phyloP scores from a whole-genome alignment of 2,329 filamentous ascomycete genomes.

The Clathrospora elynae region DNA sequence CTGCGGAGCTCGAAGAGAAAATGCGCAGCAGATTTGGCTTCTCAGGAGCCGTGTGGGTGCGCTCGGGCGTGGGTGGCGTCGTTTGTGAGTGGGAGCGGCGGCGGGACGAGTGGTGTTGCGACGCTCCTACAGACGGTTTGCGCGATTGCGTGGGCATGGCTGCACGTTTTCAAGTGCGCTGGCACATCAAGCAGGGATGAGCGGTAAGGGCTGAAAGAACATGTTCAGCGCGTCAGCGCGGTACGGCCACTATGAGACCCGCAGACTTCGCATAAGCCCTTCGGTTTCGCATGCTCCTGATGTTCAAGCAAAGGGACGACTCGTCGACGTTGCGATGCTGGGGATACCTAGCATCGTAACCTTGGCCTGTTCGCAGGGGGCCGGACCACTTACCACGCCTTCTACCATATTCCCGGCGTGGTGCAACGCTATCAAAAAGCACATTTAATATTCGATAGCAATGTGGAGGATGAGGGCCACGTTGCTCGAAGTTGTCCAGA shows the following conservation, averaged over 20 bases:
- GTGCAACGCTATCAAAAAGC: no score
- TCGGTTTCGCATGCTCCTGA: slow-evolving; percentile 17
- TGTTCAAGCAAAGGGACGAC: slow-evolving; percentile 11
- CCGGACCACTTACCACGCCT: slow-evolving; percentile 17
- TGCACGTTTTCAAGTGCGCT: slow-evolving; percentile 21
- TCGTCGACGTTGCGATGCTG: slow-evolving; percentile 16
- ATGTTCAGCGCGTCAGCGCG: slow-evolving; percentile 29
- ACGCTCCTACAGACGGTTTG: slow-evolving; percentile 20
- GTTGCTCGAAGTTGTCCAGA: no score
- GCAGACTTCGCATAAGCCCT: slow-evolving; percentile 18
- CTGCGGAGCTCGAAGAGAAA: slow-evolving; percentile 32
- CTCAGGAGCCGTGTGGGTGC: slow-evolving; percentile 32
- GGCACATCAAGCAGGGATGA: slow-evolving; percentile 28
- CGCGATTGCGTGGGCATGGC: slow-evolving; percentile 26
- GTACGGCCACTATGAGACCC: slow-evolving; percentile 24
- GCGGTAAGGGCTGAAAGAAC: slow-evolving; percentile 17
- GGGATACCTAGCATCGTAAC: slow-evolving; percentile 13
- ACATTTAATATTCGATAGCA: no score
- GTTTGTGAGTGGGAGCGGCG: slow-evolving; percentile 16
- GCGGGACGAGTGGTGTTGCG: slow-evolving; percentile 14
- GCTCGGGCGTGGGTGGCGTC: slow-evolving; percentile 32
- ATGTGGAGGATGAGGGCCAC: no score
- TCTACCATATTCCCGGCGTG: no score
- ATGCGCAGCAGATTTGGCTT: slow-evolving; percentile 39
- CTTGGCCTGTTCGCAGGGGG: slow-evolving; percentile 17